These are phyloP conservation scores for Neurospora sublineolata DNA, from an alignment of 495 filamentous ascomycete genomes.

Conservation along the genomic window DNA sequence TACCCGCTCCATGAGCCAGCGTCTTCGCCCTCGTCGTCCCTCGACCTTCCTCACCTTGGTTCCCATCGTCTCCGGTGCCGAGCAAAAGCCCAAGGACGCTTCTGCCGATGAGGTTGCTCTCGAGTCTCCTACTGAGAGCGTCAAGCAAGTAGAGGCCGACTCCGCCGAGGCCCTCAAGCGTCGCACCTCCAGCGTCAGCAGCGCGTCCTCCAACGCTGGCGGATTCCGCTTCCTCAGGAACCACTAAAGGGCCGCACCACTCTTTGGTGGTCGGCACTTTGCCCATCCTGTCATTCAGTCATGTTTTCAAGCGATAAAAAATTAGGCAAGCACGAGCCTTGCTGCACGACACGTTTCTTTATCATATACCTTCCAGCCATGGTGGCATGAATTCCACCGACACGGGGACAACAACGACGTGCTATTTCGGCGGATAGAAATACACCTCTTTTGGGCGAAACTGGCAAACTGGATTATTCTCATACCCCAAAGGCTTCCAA, in stretches of 20 bases:
- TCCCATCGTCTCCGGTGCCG: conserved; percentile 26
- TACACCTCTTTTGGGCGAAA: neutral
- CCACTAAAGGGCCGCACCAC: conserved; percentile 16
- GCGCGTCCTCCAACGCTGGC: conserved; percentile 18
- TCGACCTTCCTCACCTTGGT: conserved; percentile 34
- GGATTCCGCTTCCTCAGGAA: conserved; percentile 33
- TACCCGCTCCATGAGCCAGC: neutral
- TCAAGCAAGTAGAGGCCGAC: conserved; percentile 5
- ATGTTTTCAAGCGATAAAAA: neutral
- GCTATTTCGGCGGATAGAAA: neutral
- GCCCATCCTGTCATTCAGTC: neutral
- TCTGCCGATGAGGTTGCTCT: conserved; percentile 1
- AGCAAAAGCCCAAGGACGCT: conserved; percentile 2
- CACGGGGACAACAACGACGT: neutral
- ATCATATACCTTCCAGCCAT: neutral
- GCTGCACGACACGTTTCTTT: neutral
- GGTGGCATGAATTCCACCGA: neutral
- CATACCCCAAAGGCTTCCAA: neutral
- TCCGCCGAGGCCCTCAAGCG: conserved; percentile 16
- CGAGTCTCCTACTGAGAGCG: conserved; percentile 7
- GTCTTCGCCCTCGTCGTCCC: conserved; percentile 16
- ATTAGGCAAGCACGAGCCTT: neutral
- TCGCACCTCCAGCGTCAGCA: conserved; percentile 26
- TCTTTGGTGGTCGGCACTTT: conserved; percentile 25
- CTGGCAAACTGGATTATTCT: neutral